Base-by-base conservation (phyloP, 495 filamentous ascomycete species). In the Annulohypoxylon maeteangense region DNA sequence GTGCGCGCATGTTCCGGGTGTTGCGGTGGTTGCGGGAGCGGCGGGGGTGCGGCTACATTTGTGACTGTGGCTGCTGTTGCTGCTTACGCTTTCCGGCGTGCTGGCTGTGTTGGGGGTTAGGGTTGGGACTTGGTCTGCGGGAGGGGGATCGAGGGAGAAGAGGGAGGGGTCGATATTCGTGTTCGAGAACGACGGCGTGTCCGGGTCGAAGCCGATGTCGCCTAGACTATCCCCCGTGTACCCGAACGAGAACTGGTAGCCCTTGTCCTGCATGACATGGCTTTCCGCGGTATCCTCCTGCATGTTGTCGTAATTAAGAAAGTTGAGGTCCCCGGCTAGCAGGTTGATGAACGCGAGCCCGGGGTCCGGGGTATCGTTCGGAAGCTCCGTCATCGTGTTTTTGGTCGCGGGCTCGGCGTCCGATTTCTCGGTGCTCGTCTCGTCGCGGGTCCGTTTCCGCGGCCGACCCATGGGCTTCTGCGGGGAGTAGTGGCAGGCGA, bases 391-490 rank as follows among this genome's bases (percentile, higher is more conserved):
- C 66, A 75, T 76, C 11, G 42, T 63, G 16, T 72, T 78, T 34
- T 79, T 77, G 14, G 42, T 50, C 4, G 71, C 67, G 16, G 68
- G 57, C 0, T 38, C 31, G 12, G 12, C 53, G 50, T 62, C 60
- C 23, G 44, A 23, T 27, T 53, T 48, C n/a, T 71, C 72, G 44
- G 45, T 45, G 14, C 45, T 67, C 3, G 74, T 55, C 32, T 85
- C 80, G 25, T 80, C 74, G 56, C 80, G 81, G 20, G 81, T 80
- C 44, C 86, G 80, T 73, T 90, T 90, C 53, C 87, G 71, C 18
- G 88, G 88, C 65, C 88, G 75, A 16, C 88, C 88, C 88, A 90
- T 90, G 20, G 80, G 83, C 74, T 90, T 90, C 74, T 87, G 86
- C 18, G 81, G 74, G 4, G 88, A 89, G 74, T 89, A 90, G 70